These are phyloP conservation scores for Metarhizium brunneum DNA, from an alignment of 2,329 filamentous ascomycete species.

Conservation along the genomic window DNA sequence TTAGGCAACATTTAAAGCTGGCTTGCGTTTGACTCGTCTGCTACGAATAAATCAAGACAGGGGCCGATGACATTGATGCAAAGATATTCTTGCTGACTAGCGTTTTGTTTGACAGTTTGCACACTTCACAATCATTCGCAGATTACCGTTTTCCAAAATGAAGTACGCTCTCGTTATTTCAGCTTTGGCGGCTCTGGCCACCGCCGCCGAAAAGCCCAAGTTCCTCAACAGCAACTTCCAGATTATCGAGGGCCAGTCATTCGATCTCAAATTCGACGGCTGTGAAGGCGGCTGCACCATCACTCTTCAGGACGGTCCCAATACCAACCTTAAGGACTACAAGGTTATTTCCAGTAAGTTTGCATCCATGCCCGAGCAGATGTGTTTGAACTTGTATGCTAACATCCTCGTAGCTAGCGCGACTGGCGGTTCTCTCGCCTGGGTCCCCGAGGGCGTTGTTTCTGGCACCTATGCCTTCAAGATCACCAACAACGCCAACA, in stretches of 20 bases:
- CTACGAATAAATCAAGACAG: too few species aligned
- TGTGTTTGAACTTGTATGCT: not conserved
- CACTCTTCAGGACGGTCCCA: conserved; percentile 20
- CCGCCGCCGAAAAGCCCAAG: conserved; percentile 17
- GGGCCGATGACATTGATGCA: too few species aligned
- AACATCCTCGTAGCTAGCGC: conserved; percentile 8
- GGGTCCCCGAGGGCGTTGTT: conserved; percentile 18
- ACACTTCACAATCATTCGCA: not conserved
- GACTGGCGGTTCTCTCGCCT: conserved; percentile 16
- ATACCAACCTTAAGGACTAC: conserved; percentile 19
- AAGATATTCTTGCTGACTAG: not conserved
- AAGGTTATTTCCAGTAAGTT: conserved; percentile 22
- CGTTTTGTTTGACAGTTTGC: not conserved
- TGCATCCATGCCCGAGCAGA: not conserved
- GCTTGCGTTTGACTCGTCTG: too few species aligned
- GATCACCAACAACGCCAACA: conserved; percentile 18
- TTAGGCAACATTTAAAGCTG: too few species aligned
- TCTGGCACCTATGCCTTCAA: conserved; percentile 25
- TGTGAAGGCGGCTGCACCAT: conserved; percentile 26
- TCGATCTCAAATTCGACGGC: conserved; percentile 21
- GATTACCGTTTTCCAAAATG: conserved; percentile 18
- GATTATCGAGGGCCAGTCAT: conserved; percentile 20
- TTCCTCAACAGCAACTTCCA: conserved; percentile 23
- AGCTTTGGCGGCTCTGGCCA: conserved; percentile 19
- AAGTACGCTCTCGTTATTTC: conserved; percentile 24